Evolutionary conservation across 257 asterid genomes (phyloP).

Genomic region (Solanum corneliomulleri): DNA sequence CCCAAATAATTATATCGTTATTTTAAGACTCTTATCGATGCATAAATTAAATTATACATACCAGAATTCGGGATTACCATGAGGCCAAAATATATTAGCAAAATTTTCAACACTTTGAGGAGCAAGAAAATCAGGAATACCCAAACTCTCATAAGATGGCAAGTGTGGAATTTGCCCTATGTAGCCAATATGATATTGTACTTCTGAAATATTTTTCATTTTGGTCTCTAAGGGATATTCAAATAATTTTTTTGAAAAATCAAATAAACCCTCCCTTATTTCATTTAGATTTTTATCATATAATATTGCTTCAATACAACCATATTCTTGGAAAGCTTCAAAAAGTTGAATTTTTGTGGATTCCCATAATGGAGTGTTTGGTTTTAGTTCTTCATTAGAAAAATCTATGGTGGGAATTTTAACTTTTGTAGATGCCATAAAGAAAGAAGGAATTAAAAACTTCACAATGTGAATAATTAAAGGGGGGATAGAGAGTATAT

Average conservation of each 20-base stretch:
- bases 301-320: not conserved
- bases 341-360: not conserved
- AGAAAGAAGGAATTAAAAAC: no score
- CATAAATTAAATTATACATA: not conserved
- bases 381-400: not conserved
- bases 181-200: not conserved
- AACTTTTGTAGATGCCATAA: no score
- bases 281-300: not conserved
- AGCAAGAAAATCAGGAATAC: not conserved
- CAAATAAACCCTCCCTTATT: not conserved
- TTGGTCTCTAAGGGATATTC: not conserved
- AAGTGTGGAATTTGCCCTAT: not conserved
- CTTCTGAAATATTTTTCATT: not conserved
- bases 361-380: not conserved
- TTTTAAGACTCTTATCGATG: no score
- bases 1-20: no score
- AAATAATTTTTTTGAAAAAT: not conserved
- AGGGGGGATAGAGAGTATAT: no score
- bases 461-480: no score
- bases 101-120: not conserved
- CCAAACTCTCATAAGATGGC: not conserved
- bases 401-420: not conserved
- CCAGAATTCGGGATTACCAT: not conserved
- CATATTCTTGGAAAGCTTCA: not conserved
- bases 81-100: not conserved